A percentile compares a stretch with the other conserved stretches of the same genome.
phyloP scores from a whole-genome alignment of 2,329 filamentous ascomycete genomes.

The Botrytis fragariae region DNA sequence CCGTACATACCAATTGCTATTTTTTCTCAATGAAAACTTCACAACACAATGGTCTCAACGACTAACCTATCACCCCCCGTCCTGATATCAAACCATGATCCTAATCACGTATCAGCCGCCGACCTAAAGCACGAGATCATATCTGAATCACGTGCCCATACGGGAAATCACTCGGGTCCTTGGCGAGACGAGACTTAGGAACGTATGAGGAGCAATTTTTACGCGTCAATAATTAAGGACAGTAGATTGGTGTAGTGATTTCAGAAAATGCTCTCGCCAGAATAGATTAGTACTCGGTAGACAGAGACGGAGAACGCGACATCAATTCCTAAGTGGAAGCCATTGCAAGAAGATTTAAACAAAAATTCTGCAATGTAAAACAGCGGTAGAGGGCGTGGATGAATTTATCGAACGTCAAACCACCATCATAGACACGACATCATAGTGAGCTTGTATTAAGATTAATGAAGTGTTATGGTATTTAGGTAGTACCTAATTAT shows the following conservation, averaged over 20 bases:
- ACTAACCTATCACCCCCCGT: background rate
- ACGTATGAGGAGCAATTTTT: background rate
- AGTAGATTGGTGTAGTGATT: background rate
- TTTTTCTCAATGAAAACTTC: background rate
- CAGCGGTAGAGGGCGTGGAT: background rate
- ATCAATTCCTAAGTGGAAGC: background rate
- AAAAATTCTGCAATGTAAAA: background rate
- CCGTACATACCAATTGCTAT: background rate
- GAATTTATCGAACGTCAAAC: background rate
- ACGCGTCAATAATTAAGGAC: background rate
- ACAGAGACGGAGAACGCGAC: no score
- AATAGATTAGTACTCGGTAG: background rate
- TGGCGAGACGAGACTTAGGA: background rate
- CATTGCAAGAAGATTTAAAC: background rate
- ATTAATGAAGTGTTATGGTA: background rate
- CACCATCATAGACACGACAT: background rate
- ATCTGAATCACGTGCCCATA: background rate
- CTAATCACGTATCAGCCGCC: background rate
- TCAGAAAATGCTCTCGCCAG: background rate
- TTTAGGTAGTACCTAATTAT: background rate
- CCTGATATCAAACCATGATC: background rate
- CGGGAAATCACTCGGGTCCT: background rate
- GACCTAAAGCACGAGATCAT: conserved; percentile 4
- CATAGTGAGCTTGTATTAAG: background rate
- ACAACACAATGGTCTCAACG: no score